Conservation (phyloP, 2,329 filamentous ascomycete genomes). For the Celoporthe dispersa region DNA sequence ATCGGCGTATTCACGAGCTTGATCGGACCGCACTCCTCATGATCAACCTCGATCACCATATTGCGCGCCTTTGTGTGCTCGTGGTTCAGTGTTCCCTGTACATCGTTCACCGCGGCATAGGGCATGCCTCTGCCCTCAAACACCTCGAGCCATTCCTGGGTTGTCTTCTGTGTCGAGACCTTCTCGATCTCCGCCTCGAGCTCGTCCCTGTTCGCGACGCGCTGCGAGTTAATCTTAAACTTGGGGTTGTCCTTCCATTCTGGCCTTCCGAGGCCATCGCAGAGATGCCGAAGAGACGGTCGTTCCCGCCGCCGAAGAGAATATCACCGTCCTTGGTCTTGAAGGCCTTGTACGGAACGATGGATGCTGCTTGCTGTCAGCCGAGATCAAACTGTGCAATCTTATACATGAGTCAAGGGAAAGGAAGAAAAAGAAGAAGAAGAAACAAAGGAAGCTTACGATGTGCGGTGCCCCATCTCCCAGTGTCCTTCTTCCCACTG, state of each 20-base stretch:
- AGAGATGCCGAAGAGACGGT: slow-evolving; percentile 70
- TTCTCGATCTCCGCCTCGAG: slow-evolving; percentile 81
- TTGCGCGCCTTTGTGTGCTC: slow-evolving; percentile 81
- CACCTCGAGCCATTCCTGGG: slow-evolving; percentile 82
- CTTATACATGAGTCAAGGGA: not conserved
- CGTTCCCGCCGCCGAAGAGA: slow-evolving; percentile 74
- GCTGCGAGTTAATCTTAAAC: slow-evolving; percentile 64
- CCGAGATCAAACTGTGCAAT: not conserved
- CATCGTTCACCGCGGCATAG: slow-evolving; percentile 90
- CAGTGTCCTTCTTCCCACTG: slow-evolving; percentile 83
- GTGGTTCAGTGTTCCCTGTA: slow-evolving; percentile 82
- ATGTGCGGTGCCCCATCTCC: slow-evolving; percentile 95
- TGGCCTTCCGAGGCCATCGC: slow-evolving; percentile 59
- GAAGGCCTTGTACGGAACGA: slow-evolving; percentile 92
- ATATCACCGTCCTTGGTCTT: slow-evolving; percentile 73
- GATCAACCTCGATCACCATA: slow-evolving; percentile 90
- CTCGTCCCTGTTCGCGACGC: slow-evolving; percentile 72
- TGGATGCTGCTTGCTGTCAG: slow-evolving; percentile 67
- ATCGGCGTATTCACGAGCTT: slow-evolving; percentile 93
- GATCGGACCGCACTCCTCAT: slow-evolving; percentile 80
- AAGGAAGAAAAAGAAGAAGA: slow-evolving; percentile 25
- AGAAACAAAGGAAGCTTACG: slow-evolving; percentile 64
- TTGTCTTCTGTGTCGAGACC: slow-evolving; percentile 76
- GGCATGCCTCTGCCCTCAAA: slow-evolving; percentile 94
- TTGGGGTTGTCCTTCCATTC: slow-evolving; percentile 64